Evolutionary conservation across 2,329 filamentous ascomycete species (phyloP).

Genomic region (Huntiella abstrusa): DNA sequence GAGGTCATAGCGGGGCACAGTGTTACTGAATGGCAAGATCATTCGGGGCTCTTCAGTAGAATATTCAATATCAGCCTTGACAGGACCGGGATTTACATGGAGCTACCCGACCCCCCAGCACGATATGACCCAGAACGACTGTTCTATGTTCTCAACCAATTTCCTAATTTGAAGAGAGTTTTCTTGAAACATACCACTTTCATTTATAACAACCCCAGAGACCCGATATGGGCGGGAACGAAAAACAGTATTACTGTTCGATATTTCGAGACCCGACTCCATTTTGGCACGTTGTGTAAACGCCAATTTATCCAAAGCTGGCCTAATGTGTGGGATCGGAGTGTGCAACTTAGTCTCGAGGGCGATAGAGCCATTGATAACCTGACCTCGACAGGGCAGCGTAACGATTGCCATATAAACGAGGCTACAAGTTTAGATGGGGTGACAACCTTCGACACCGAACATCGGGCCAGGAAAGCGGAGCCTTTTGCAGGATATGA

Average conservation of each 20-base stretch:
- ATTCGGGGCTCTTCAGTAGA: neutral
- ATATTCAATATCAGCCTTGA: constrained; percentile 4
- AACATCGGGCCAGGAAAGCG: neutral
- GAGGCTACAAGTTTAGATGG: neutral
- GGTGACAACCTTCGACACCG: neutral
- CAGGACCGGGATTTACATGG: neutral
- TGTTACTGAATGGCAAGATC: neutral
- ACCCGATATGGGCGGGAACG: neutral
- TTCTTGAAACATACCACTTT: neutral
- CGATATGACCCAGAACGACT: neutral
- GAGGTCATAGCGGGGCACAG: neutral
- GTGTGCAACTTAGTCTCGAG: neutral
- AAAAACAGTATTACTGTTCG: constrained; percentile 4
- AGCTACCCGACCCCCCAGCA: too few relatives aligned
- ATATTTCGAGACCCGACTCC: neutral
- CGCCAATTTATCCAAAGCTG: neutral
- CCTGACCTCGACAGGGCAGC: too few relatives aligned
- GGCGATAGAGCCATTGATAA: neutral
- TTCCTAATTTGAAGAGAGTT: constrained; percentile 4
- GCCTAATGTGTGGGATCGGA: neutral
- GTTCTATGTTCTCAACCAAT: constrained; percentile 4
- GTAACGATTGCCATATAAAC: neutral
- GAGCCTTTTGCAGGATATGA: neutral
- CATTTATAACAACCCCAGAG: too few relatives aligned
- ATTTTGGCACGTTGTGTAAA: neutral